These are phyloP conservation scores for Juncus inflexus DNA, from an alignment of 176 grass and related monocot species.

Conservation along the genomic window DNA sequence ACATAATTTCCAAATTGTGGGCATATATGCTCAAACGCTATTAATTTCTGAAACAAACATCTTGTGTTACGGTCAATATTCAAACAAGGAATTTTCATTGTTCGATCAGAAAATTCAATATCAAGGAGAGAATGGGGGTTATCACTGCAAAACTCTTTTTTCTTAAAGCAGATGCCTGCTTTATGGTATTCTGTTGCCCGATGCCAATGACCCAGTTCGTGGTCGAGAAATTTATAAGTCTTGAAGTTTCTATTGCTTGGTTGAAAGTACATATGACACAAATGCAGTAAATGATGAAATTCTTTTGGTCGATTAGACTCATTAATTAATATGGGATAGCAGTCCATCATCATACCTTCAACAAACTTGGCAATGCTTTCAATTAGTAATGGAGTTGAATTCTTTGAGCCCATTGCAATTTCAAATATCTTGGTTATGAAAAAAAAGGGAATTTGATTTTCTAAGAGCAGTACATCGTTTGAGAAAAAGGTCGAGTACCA, in stretches of 20 bases:
- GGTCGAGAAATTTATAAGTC: no score
- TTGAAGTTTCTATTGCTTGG: neutral
- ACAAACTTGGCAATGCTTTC: neutral
- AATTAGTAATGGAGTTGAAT: neutral
- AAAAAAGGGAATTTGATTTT: constrained; percentile 1
- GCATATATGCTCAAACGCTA: constrained; percentile 30
- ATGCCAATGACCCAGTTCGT: constrained; percentile 2
- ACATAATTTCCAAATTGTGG: neutral
- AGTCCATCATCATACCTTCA: neutral
- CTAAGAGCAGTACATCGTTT: neutral
- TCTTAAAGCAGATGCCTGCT: neutral
- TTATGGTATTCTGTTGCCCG: constrained; percentile 21
- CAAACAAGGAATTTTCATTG: constrained; percentile 17
- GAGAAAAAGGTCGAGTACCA: neutral
- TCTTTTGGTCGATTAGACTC: constrained; percentile 4
- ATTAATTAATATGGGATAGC: neutral
- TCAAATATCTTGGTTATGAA: neutral
- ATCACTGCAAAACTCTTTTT: neutral
- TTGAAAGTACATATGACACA: constrained; percentile 15
- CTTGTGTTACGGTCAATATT: constrained; percentile 8
- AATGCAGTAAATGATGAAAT: neutral
- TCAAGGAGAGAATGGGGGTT: constrained; percentile 22
- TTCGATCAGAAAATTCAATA: constrained; percentile 10
- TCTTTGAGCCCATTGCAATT: neutral
- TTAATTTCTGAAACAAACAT: constrained; percentile 17